Conservation (phyloP, 352 stramenopile species). For the Phytophthora meadii region DNA sequence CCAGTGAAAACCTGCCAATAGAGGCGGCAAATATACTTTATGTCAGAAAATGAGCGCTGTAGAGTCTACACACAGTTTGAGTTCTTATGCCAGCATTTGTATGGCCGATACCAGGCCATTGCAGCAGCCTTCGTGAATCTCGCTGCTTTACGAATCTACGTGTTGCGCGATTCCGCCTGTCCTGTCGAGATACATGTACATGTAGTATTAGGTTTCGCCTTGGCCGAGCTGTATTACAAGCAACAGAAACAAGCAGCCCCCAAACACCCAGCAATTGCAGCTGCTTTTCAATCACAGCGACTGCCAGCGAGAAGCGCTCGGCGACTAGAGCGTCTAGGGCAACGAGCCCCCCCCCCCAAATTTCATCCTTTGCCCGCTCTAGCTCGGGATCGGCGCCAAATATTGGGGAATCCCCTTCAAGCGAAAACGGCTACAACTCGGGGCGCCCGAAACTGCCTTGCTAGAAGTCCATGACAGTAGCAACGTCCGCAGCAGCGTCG, state of each 20-base stretch:
- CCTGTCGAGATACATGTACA: neutral
- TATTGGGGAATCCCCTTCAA: conserved; percentile 11
- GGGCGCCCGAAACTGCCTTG: conserved; percentile 1
- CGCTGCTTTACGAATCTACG: conserved; percentile 6
- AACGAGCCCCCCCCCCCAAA: conserved; percentile 4
- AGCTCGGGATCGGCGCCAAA: conserved; percentile 28
- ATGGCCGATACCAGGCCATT: neutral
- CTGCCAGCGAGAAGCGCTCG: too few relatives aligned
- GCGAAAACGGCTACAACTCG: neutral
- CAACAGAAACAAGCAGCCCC: conserved; percentile 32
- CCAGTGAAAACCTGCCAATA: conserved; percentile 9
- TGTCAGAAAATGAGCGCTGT: conserved; percentile 3
- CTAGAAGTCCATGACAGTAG: neutral
- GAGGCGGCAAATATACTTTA: conserved; percentile 4
- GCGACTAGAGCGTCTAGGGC: neutral
- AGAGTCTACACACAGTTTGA: neutral
- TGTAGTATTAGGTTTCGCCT: too few relatives aligned
- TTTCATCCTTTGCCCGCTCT: conserved; percentile 13
- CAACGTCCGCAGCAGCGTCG: neutral
- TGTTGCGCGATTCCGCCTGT: conserved; percentile 18
- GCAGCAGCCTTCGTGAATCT: conserved; percentile 4
- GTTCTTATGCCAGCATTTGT: neutral
- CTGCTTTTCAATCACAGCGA: conserved; percentile 18
- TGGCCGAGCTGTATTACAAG: neutral
- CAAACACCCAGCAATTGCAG: conserved; percentile 28